Evolutionary conservation across 768 basidiomycete species (phyloP).

Genomic region (Multifurca ochricompacta): DNA sequence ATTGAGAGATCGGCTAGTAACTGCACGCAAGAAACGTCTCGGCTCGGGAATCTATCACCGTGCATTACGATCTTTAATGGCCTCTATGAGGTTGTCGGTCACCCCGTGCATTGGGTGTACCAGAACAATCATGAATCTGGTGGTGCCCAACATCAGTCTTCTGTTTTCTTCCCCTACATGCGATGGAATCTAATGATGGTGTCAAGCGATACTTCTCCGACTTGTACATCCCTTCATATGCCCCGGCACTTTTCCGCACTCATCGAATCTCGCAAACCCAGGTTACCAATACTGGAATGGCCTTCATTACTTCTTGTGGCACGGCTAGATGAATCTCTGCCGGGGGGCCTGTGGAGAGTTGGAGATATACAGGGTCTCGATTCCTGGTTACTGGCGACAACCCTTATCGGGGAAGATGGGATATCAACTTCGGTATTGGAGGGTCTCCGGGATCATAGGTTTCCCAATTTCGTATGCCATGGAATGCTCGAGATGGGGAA

Average conservation of each 20-base stretch:
- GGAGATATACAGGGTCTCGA: neutral
- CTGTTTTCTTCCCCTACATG: conserved; percentile 2
- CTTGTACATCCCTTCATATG: neutral
- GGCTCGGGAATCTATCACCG: neutral
- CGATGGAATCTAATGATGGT: neutral
- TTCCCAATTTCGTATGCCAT: conserved; percentile 8
- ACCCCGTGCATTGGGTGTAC: neutral
- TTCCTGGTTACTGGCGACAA: neutral
- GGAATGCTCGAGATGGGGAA: neutral
- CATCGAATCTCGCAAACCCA: neutral
- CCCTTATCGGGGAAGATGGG: neutral
- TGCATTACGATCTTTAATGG: neutral
- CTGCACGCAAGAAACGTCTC: neutral
- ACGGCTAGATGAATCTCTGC: neutral
- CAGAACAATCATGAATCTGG: conserved; percentile 4
- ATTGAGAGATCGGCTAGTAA: neutral
- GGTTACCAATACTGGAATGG: neutral
- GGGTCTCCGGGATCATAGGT: neutral
- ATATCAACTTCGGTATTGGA: neutral
- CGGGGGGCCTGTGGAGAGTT: neutral
- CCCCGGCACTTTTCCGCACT: neutral
- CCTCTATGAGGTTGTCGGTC: neutral
- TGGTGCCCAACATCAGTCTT: too few relatives aligned
- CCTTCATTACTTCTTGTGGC: conserved; percentile 3
- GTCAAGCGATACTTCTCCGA: neutral